Conservation (phyloP, 1,284 basidiomycete genomes). For the Ganoderma meredithae region DNA sequence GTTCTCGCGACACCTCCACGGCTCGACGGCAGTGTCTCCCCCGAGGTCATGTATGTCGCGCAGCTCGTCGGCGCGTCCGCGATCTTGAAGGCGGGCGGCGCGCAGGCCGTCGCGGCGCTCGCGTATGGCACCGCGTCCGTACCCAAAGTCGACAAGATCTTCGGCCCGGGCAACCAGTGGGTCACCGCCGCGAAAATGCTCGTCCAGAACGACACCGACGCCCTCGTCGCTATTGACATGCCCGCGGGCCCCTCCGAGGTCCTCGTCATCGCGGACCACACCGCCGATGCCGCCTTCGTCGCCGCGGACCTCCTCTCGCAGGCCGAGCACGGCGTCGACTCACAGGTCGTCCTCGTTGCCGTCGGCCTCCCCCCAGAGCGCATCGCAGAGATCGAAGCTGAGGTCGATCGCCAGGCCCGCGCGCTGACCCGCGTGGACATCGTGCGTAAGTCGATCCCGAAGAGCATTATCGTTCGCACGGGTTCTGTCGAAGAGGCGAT, state of each 20-base stretch:
- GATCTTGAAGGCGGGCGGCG: conserved; percentile 94
- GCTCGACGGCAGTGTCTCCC: conserved; percentile 88
- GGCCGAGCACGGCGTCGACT: conserved; percentile 98
- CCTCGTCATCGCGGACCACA: conserved; percentile 91
- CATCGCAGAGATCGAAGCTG: conserved; percentile 80
- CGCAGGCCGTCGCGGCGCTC: conserved; percentile 96
- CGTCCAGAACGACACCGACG: conserved; percentile 98
- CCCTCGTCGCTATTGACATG: conserved; percentile 98
- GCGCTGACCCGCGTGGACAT: conserved; percentile 91
- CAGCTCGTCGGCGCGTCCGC: conserved; percentile 87
- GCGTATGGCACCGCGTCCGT: conserved; percentile 96
- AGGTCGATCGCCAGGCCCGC: conserved; percentile 90
- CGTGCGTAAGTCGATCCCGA: conserved; percentile 89
- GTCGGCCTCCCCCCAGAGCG: conserved; percentile 72
- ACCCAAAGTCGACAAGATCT: conserved; percentile 99
- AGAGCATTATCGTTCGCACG: conserved; percentile 89
- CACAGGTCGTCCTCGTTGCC: conserved; percentile 94
- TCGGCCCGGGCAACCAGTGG: conserved; percentile 99
- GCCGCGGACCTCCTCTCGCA: conserved; percentile 97
- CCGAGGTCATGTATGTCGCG: conserved; percentile 96
- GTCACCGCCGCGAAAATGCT: conserved; percentile 99
- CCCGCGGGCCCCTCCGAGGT: conserved; percentile 98
- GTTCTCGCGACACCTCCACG: conserved; percentile 96
- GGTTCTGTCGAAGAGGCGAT: conserved; percentile 79
- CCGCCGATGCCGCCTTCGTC: conserved; percentile 89